Evolutionary conservation across 2,329 filamentous ascomycete species (phyloP).

Genomic region (Fusarium aywerte): DNA sequence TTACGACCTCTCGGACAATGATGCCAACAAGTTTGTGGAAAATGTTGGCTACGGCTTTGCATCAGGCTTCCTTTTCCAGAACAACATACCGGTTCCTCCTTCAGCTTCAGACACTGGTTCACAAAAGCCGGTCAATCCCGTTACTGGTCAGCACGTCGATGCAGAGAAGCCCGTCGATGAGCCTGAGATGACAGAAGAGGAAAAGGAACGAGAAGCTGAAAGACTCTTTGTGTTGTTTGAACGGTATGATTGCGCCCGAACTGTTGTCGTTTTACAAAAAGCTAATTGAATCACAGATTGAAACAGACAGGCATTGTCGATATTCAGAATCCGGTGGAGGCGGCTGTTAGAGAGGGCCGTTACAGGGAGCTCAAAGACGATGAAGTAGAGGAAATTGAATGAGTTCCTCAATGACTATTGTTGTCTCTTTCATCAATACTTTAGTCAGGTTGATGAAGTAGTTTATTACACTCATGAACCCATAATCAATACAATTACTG

Average conservation of each 20-base stretch:
- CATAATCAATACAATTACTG: background rate
- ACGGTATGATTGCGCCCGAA: constrained; percentile 60
- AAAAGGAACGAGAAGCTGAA: constrained; percentile 93
- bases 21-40: constrained; percentile 82
- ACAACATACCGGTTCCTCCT: constrained; percentile 81
- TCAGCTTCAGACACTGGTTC: constrained; percentile 64
- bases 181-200: constrained; percentile 86
- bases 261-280: background rate
- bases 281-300: constrained; percentile 56
- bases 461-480: background rate
- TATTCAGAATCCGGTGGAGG: constrained; percentile 81
- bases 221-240: constrained; percentile 91
- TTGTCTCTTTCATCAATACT: background rate
- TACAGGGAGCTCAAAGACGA: constrained; percentile 75
- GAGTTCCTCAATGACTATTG: background rate
- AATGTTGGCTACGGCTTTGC: constrained; percentile 97
- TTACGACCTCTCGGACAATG: constrained; percentile 86
- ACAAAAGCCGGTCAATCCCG: constrained; percentile 73
- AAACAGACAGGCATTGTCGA: constrained; percentile 80
- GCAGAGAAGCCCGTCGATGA: constrained; percentile 68
- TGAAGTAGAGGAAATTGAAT: constrained; percentile 57
- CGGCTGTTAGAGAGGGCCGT: constrained; percentile 74
- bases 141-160: constrained; percentile 85
- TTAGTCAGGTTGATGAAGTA: background rate
- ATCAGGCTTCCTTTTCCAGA: constrained; percentile 86